These are phyloP conservation scores for Pseudopyricularia javanii DNA, from an alignment of 2,329 filamentous ascomycete species.

Conservation along the genomic window DNA sequence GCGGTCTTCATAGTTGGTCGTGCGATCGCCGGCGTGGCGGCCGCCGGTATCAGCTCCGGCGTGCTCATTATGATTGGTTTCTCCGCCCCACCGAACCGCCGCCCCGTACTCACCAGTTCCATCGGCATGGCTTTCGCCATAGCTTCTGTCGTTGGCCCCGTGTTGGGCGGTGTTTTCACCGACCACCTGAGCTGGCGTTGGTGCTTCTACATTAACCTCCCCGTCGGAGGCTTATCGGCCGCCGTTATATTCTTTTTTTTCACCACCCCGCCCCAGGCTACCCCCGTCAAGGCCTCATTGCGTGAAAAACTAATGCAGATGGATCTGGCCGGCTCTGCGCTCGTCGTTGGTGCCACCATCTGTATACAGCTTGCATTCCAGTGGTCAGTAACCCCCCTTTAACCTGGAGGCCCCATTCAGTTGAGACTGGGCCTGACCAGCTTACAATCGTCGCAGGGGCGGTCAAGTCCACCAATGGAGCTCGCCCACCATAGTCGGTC, in stretches of 20 bases:
- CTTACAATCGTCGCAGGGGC: neutral
- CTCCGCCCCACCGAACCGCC: neutral
- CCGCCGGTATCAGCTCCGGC: constrained; percentile 37
- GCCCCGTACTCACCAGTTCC: constrained; percentile 2
- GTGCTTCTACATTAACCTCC: constrained; percentile 25
- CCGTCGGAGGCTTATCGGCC: constrained; percentile 16
- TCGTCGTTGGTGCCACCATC: constrained; percentile 37
- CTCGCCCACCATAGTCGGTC: constrained; percentile 47
- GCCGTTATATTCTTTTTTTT: constrained; percentile 9
- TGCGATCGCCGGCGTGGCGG: constrained; percentile 39
- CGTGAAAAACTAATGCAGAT: neutral
- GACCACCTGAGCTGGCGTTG: constrained; percentile 20
- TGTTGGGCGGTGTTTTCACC: constrained; percentile 23
- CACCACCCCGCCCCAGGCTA: neutral
- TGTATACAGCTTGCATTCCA: neutral
- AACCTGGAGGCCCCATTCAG: too few relatives aligned
- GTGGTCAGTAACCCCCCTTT: neutral
- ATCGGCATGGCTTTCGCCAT: constrained; percentile 11
- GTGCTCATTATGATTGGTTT: constrained; percentile 31
- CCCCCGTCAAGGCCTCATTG: neutral
- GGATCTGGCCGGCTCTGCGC: neutral
- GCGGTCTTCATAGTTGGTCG: constrained; percentile 41
- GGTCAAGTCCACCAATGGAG: constrained; percentile 35
- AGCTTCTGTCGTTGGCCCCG: constrained; percentile 19
- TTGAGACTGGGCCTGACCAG: too few relatives aligned